Evolutionary conservation across 345 rosid species (phyloP), one percentile per base, ranked within the genome.

Genomic region (Populus ilicifolia): DNA sequence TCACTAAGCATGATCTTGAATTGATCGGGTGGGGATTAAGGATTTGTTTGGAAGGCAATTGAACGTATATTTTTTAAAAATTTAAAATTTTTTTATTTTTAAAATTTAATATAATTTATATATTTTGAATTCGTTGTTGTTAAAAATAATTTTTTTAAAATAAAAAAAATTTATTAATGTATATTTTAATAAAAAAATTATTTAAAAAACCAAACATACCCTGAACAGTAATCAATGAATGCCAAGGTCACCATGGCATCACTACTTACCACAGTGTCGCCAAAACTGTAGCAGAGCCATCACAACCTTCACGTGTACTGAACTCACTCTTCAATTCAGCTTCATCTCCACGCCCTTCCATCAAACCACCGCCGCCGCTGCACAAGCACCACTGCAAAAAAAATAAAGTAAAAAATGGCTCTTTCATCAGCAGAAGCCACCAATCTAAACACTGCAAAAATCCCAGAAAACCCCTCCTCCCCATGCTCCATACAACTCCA

Each of bases 401-500:
- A 41, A 1, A 1, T 27, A 27, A 27, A 27, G 1, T 27, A 29
- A 52, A 30, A 0, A 10, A 79, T 79, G 78, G 74, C 81, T 2
- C 35, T 43, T 41, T 52, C 77, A 16, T 73, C 25, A 21, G 77
- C 77, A 36, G 81, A 78, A 59, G 21, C 66, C 35, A 38, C 41
- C 73, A 3, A 52, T 27, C 62, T 59, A 25, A 13, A 39, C 12
- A 11, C 25, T 6, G 67, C 63, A 3, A 7, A 5, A 29, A 8
- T 33, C n/a, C 33, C 71, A n/a, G 70, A 36, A 52, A 44, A 27
- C 18, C 39, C 67, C 29, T 23, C 70, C 14, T 72, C 82, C 11
- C 41, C 81, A 35, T 74, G 81, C 20, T 52, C 85, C 30, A 50
- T 86, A 39, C 76, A 74, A 23, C 84, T 85, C 78, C 82, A 56